These are phyloP conservation scores for Coemansia sp. DNA, from an alignment of 192 early-diverging fungal genomes.

Conservation along the genomic window DNA sequence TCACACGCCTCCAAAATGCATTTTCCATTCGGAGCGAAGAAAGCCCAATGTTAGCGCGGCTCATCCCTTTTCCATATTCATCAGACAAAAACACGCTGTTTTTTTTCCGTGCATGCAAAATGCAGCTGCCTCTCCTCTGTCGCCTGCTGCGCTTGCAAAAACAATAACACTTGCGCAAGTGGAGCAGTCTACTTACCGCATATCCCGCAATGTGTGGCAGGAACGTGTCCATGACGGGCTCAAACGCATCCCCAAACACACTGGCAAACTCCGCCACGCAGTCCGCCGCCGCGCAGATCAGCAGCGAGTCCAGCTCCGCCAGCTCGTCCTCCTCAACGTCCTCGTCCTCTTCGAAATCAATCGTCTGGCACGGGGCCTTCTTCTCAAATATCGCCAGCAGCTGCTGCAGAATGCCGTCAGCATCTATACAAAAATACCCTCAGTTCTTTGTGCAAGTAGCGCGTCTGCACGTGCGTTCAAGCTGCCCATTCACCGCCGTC, in stretches of 20 bases:
- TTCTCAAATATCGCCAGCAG: conserved; percentile 67
- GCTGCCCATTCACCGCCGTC: neutral
- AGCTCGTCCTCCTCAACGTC: conserved; percentile 79
- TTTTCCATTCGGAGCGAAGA: neutral
- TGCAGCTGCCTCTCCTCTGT: conserved; percentile 5
- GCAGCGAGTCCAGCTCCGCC: conserved; percentile 78
- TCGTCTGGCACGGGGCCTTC: conserved; percentile 72
- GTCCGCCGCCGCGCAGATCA: conserved; percentile 78
- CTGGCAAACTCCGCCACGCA: conserved; percentile 73
- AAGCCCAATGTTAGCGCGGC: neutral
- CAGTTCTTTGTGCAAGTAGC: neutral
- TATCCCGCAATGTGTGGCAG: conserved; percentile 78
- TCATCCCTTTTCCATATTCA: neutral
- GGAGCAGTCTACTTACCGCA: conserved; percentile 51
- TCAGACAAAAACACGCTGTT: too few species aligned
- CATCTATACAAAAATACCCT: conserved; percentile 30
- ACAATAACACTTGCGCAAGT: conserved; percentile 8
- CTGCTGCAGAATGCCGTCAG: conserved; percentile 28
- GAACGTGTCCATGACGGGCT: conserved; percentile 71
- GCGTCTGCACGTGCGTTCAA: neutral
- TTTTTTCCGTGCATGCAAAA: neutral
- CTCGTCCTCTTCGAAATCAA: conserved; percentile 54
- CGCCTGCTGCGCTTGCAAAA: neutral
- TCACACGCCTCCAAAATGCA: neutral
- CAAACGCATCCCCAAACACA: conserved; percentile 73